These are phyloP conservation scores for Vigna radiata DNA, from an alignment of 306 rosid genomes.

Conservation along the genomic window DNA sequence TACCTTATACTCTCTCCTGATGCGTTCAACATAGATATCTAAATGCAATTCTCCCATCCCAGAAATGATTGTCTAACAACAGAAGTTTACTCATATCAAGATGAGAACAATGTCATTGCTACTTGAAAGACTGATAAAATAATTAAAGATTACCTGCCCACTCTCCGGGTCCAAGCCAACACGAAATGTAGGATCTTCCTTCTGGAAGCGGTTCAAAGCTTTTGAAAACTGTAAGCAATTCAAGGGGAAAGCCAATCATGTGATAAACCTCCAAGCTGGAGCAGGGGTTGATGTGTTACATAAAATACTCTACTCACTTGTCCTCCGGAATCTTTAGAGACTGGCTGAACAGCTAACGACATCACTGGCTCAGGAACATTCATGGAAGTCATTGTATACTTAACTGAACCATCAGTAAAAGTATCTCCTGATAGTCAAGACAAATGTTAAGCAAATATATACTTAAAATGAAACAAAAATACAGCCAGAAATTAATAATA, in stretches of 20 bases:
- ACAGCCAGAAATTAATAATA: slow-evolving; percentile 25
- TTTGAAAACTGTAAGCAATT: slow-evolving; percentile 76
- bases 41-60: slow-evolving; percentile 99
- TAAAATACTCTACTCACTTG: slow-evolving; percentile 70
- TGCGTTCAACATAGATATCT: slow-evolving; percentile 96
- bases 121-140: background rate
- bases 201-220: slow-evolving; percentile 98
- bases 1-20: slow-evolving; percentile 94
- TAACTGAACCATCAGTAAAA: slow-evolving; percentile 90
- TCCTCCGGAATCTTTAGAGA: slow-evolving; percentile 98
- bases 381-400: slow-evolving; percentile 98
- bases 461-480: slow-evolving; percentile 15
- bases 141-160: slow-evolving; percentile 73
- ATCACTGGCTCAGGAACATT: slow-evolving; percentile 99
- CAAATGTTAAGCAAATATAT: slow-evolving; percentile 24
- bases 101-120: slow-evolving; percentile 34
- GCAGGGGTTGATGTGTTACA: slow-evolving; percentile 16
- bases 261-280: background rate
- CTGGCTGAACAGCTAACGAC: slow-evolving; percentile 98
- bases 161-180: slow-evolving; percentile 98
- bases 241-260: slow-evolving; percentile 30
- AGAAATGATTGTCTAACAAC: slow-evolving; percentile 87
- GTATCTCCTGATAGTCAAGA: slow-evolving; percentile 83
- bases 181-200: slow-evolving; percentile 97
- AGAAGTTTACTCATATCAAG: slow-evolving; percentile 32